These are phyloP conservation scores for Dryas octopetala DNA, from an alignment of 306 rosid species.

Conservation along the genomic window DNA sequence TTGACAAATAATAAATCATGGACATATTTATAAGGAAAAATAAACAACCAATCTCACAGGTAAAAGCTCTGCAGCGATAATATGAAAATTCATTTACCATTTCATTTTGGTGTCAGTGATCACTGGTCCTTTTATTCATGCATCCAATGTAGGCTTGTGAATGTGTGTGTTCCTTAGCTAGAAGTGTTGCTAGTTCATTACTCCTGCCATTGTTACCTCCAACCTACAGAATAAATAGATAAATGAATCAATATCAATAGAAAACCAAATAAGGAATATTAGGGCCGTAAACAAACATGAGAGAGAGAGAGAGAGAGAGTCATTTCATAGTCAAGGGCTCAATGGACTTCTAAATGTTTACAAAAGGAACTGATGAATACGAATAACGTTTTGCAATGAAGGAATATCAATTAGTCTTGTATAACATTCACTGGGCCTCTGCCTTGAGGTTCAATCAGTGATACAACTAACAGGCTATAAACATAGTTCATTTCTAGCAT, in stretches of 20 bases:
- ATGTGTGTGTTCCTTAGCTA: slow-evolving; percentile 38
- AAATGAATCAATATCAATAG: not conserved
- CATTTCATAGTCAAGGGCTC: not conserved
- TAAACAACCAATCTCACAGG: not conserved
- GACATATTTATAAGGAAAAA: not conserved
- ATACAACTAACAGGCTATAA: too few species aligned
- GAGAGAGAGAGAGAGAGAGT: not conserved
- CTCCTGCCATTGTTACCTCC: slow-evolving; percentile 50
- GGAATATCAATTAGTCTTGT: too few species aligned
- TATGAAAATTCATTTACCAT: slow-evolving; percentile 22
- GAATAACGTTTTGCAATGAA: not conserved
- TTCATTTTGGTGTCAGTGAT: slow-evolving; percentile 36
- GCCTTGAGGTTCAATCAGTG: too few species aligned
- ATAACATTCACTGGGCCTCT: too few species aligned
- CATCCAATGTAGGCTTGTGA: slow-evolving; percentile 42
- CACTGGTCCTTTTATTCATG: slow-evolving; percentile 51
- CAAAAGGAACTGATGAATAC: not conserved
- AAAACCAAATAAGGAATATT: not conserved
- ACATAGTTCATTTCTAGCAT: too few species aligned
- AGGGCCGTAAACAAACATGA: not conserved
- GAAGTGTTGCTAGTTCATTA: slow-evolving; percentile 42
- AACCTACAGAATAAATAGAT: slow-evolving; percentile 24
- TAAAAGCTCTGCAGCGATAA: not conserved
- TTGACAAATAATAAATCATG: not conserved
- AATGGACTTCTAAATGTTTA: not conserved